These are phyloP conservation scores for Pseudocercospora vitis DNA, from an alignment of 2,329 filamentous ascomycete genomes.

Conservation along the genomic window DNA sequence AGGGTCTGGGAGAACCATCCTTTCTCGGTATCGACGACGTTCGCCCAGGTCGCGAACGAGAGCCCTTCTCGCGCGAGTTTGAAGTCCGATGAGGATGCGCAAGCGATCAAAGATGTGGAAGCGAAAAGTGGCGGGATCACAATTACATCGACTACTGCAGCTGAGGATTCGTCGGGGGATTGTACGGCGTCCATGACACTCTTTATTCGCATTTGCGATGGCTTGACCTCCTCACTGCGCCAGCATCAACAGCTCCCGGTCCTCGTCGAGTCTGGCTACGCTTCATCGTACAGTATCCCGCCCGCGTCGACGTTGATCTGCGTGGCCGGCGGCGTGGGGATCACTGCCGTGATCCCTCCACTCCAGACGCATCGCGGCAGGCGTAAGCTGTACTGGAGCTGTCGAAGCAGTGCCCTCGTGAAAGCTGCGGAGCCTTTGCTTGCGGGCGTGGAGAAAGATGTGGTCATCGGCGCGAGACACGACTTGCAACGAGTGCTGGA, in stretches of 20 bases:
- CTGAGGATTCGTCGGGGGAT: not conserved
- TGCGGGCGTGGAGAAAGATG: conserved; percentile 1
- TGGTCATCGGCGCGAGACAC: conserved; percentile 2
- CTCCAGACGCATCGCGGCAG: conserved; percentile 30
- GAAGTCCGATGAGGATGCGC: not conserved
- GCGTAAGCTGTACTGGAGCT: conserved; percentile 43
- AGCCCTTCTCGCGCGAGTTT: not conserved
- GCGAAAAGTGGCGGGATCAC: not conserved
- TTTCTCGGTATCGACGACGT: conserved; percentile 41
- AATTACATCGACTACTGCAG: conserved; percentile 19
- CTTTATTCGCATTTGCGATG: conserved; percentile 32
- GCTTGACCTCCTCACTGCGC: conserved; percentile 39
- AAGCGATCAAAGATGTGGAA: not conserved
- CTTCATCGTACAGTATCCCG: not conserved
- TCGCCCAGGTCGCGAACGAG: not conserved
- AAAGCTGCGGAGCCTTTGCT: conserved; percentile 18
- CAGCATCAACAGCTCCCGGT: conserved; percentile 12
- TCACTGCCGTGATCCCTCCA: conserved; percentile 47
- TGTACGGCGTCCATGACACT: conserved; percentile 31
- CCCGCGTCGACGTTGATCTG: conserved; percentile 41
- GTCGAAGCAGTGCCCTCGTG: conserved; percentile 34
- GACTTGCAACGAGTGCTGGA: not conserved
- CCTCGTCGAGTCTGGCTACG: conserved; percentile 45
- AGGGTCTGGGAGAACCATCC: conserved; percentile 56
- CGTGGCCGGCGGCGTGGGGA: conserved; percentile 51